Base-by-base conservation (phyloP, 1,139 yeast genomes). In the Lipomyces yarrowii region DNA sequence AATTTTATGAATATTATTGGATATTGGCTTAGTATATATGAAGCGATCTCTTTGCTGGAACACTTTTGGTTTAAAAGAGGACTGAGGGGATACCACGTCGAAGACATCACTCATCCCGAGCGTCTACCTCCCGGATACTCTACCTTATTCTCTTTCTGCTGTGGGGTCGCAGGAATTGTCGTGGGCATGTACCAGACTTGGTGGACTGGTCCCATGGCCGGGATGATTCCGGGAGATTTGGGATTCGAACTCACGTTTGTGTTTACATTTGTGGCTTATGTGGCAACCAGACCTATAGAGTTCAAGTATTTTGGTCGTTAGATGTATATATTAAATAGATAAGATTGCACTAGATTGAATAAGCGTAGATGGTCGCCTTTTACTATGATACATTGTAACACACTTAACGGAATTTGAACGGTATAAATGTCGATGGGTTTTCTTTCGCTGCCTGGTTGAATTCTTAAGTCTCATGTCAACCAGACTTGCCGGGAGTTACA, bases 1-100 rank as follows among this genome's bases (percentile, higher is more conserved):
- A 87, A 89, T 79, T 91, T 92, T 80, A 91, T 92, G 97, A 87
- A 90, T 80, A 81, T 91, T 77, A 90, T 92, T 77, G 94, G 91
- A 70, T 92, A 92, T 83, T 92, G 94, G 86, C 83, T 92, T 77
- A 91, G 97, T 68, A 89, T 91, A 75, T 92, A 92, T 80, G 86
- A 86, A 74, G 86, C 90, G 60, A 85, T 91, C 76, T 79, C 85
- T 58, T 77, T 89, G 32, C 83, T 91, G 54, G 97, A 91, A 78
- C 97, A 92, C 79, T 87, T 90, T 75, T 82, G 91, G 75, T 89
- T 85, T 84, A 86, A 88, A 77, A 83, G 80, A 71, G 89, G 89
- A 64, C 83, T 85, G 73, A 72, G 78, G 57, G 85, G 84, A 67
- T 91, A 91, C 79, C 85, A 88, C 75, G 83, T 87, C 72, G 84